Conservation (phyloP, 2,329 filamentous ascomycete species). For the Colletotrichum karsti region DNA sequence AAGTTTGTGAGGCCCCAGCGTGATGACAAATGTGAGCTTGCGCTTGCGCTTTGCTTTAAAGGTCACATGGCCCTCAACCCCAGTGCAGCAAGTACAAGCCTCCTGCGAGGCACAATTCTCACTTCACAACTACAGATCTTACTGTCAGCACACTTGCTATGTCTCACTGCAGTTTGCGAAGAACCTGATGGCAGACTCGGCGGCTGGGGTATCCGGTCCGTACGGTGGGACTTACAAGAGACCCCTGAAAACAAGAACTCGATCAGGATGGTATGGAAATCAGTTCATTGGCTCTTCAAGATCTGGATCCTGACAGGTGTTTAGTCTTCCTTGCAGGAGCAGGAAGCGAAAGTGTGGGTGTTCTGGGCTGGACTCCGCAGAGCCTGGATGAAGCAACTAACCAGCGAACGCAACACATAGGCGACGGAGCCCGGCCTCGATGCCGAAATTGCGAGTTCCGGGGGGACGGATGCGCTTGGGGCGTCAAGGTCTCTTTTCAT, state of each 20-base stretch:
- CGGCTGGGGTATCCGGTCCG: background rate
- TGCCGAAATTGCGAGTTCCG: background rate
- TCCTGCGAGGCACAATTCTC: background rate
- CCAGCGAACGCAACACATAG: background rate
- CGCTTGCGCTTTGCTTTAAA: background rate
- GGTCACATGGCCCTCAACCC: background rate
- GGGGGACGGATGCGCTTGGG: background rate
- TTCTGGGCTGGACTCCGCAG: background rate
- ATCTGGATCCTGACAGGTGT: background rate
- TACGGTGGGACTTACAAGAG: background rate
- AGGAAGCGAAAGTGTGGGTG: slow-evolving; percentile 2
- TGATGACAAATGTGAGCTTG: background rate
- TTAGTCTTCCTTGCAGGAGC: slow-evolving; percentile 5
- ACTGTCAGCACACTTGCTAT: background rate
- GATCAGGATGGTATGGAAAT: background rate
- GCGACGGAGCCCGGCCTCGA: background rate
- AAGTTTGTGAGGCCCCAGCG: background rate
- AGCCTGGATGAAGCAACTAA: background rate
- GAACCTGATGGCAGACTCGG: background rate
- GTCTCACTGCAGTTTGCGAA: background rate
- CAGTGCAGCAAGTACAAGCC: background rate
- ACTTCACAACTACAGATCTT: background rate
- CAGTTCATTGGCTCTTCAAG: background rate
- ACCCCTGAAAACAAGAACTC: background rate
- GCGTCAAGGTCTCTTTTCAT: slow-evolving; percentile 12